Evolutionary conservation across 2,329 filamentous ascomycete species (phyloP), one percentile per base, ranked within the genome.

Genomic region (Cladosporium sp.): DNA sequence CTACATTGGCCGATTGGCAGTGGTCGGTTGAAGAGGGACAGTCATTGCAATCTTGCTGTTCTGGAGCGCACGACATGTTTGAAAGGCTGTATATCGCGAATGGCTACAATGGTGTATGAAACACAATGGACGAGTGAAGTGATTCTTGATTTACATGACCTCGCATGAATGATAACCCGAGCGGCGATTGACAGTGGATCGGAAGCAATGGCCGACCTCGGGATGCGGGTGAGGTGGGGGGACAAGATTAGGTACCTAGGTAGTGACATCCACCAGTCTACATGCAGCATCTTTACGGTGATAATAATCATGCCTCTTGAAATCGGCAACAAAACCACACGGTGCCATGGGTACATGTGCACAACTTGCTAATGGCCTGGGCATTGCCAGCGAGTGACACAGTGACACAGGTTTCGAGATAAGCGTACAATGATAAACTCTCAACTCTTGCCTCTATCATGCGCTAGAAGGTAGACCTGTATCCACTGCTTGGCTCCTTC

Each of bases 1-100:
- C 34, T 7, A 38, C 42, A 19, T 34, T n/a, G 2, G 54, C 54
- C 38, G 51, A 40, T 19, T 43, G 38, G 30, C 54, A 56, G 22
- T 37, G 15, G 7, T 56, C 54, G n/a, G 9, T 39, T 1, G 54
- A 56, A 15, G 54, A 39, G 1, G 54, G 19, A 20, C 54, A 56
- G 19, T n/a, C 54, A 49, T 56, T 56, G 42, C 54, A 56, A 34
- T 56, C 54, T 20, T 17, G 42, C 8, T 20, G 12, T 49, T 56
- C 42, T 49, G 54, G 15, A 9, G 30, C 12, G 20, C 54, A 56
- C 17, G 54, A 56, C 54, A 56, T 56, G 25, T 2, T 47, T 30
- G 51, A 5, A 5, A 11, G 2, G 49, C 5, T 2, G 25, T 8
- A 47, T 12, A 47, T 12, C 7, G 14, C 5, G n/a, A 28, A 15